These are phyloP conservation scores for Barnettozyma vustinii DNA, from an alignment of 805 yeast genomes.

Conservation along the genomic window DNA sequence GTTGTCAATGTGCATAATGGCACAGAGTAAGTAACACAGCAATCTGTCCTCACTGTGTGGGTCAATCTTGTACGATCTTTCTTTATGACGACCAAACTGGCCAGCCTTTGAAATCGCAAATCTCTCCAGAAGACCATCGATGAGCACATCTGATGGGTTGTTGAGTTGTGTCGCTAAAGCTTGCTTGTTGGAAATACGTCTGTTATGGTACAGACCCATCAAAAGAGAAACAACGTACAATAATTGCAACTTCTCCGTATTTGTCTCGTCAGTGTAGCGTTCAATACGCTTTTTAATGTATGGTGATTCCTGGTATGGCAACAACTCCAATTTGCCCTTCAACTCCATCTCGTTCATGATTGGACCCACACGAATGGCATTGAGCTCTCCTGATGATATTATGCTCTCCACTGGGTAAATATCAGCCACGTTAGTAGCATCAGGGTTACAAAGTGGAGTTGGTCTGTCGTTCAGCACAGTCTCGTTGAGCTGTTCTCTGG, in stretches of 20 bases:
- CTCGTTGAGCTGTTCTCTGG: conserved; percentile 55
- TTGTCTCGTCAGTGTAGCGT: conserved; percentile 35
- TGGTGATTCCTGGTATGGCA: conserved; percentile 59
- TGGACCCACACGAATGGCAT: conserved; percentile 57
- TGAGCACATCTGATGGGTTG: conserved; percentile 64
- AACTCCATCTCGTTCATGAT: conserved; percentile 49
- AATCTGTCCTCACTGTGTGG: conserved; percentile 86
- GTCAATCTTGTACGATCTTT: conserved; percentile 72
- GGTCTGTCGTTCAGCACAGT: conserved; percentile 67
- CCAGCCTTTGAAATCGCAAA: conserved; percentile 67
- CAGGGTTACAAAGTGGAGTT: conserved; percentile 69
- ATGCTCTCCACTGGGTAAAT: conserved; percentile 71
- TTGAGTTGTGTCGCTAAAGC: conserved; percentile 56
- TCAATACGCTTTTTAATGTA: conserved; percentile 44
- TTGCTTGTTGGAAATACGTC: conserved; percentile 57
- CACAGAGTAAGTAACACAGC: conserved; percentile 68
- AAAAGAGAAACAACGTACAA: conserved; percentile 77
- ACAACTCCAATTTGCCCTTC: conserved; percentile 45
- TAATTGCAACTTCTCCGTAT: conserved; percentile 56
- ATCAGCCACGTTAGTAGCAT: conserved; percentile 80
- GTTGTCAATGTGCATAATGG: conserved; percentile 69
- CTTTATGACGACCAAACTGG: conserved; percentile 67
- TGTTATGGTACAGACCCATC: conserved; percentile 72
- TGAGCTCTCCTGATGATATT: conserved; percentile 62
- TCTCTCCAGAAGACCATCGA: conserved; percentile 65